Percentiles rank a stretch among this genome's conserved stretches.
Evolutionary conservation across 331 rosid genomes (phyloP).

Genomic region (Dryas integrifolia): DNA sequence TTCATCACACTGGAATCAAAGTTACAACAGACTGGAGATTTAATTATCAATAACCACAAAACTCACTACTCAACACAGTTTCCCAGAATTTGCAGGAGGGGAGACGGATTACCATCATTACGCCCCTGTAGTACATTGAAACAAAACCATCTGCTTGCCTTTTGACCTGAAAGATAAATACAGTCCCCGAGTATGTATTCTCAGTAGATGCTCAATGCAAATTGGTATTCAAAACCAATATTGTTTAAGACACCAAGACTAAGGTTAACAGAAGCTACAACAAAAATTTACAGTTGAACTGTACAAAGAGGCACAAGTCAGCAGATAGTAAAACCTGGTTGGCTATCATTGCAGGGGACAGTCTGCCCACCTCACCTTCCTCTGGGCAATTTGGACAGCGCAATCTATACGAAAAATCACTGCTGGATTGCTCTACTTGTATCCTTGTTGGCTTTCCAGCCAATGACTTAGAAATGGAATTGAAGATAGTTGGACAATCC

Average conservation of each 20-base stretch:
- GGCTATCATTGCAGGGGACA: slow-evolving; percentile 73
- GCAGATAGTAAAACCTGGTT: slow-evolving; percentile 55
- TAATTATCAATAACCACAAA: background rate
- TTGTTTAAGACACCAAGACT: background rate
- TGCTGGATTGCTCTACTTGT: slow-evolving; percentile 39
- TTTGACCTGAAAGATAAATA: slow-evolving; percentile 59
- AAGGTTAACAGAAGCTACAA: background rate
- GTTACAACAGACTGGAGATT: background rate
- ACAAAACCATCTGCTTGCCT: slow-evolving; percentile 72
- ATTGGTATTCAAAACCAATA: background rate
- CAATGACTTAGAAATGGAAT: slow-evolving; percentile 48
- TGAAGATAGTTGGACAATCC: slow-evolving; percentile 67
- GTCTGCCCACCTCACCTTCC: slow-evolving; percentile 46
- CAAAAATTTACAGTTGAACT: background rate
- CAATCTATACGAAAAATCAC: slow-evolving; percentile 63
- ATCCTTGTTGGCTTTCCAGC: slow-evolving; percentile 39
- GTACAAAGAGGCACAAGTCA: background rate
- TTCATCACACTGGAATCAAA: slow-evolving; percentile 76
- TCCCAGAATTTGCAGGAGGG: slow-evolving; percentile 11
- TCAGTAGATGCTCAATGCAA: slow-evolving; percentile 10
- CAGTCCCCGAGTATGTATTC: slow-evolving; percentile 13
- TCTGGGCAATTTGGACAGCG: slow-evolving; percentile 76
- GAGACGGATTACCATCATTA: slow-evolving; percentile 52
- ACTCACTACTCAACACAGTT: background rate
- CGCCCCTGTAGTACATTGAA: slow-evolving; percentile 71